Base-by-base conservation (phyloP, 208 protist genomes). In the Leishmania tropica region DNA sequence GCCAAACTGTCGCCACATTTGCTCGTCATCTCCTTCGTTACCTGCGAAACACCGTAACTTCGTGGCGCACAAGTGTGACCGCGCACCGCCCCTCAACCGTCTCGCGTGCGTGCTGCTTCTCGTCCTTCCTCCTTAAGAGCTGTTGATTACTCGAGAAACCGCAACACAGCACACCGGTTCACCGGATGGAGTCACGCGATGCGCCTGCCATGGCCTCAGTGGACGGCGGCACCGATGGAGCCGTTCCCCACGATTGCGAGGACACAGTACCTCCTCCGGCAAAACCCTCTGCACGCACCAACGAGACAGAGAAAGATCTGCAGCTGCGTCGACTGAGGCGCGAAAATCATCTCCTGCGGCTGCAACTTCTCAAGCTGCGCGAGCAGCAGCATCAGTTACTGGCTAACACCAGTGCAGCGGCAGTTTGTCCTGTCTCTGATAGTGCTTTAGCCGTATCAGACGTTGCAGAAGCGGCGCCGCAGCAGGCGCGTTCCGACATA, bases 281-380 rank as follows among this genome's bases (percentile, higher is more conserved):
- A 62, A 11, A 51, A 31, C 15, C 13, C 31, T 47, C 67, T 47
- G 5, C 47, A 28, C 24, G 45, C 45, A 45, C 21, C 45, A 13
- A 74, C 28, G 70, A 75, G 51, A 75, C 2, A 13, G 37, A 71
- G 17, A 7, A 75, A 13, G 85, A 84, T 15, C 54, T 67, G 53
- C 64, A 64, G 21, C 5, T 88, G 71, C 80, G 75, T 35, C 70
- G 74, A 56, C 84, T 95, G 7, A 72, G 79, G 24, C 85, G 81
- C 17, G 89, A 95, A 47, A 95, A 95, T 74, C 85, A 84, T 35
- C 60, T 91, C 45, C 85, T 95, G 24, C 86, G 87, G 17, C 79
- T 83, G 17, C 82, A 92, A 48, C 24, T 95, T 21, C 72, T 91
- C 8, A 82, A 80, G n/a, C 76, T 93, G 70, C 92, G 87, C 68